Conservation (phyloP, 805 yeast species). For the Schizosaccharomyces cryophilus region DNA sequence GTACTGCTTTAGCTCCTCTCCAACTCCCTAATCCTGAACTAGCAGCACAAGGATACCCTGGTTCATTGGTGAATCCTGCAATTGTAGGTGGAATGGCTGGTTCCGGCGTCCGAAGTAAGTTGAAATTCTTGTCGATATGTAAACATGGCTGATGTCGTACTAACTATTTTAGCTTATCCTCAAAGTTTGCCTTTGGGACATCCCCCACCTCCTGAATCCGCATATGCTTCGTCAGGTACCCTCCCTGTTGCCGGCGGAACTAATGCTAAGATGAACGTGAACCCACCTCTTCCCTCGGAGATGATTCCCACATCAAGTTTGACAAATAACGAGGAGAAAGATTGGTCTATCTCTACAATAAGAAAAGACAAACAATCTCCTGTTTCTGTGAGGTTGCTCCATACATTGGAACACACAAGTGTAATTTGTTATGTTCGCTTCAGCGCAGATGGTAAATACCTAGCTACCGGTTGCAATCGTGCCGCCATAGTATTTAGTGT, state of each 20-base stretch:
- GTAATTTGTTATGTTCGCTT: slow-evolving; percentile 94
- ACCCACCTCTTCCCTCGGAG: not conserved
- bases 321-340: slow-evolving; percentile 20
- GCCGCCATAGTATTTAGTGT: slow-evolving; percentile 87
- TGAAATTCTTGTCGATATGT: not conserved
- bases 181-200: slow-evolving; percentile 10
- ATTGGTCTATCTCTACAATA: slow-evolving; percentile 71
- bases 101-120: not conserved
- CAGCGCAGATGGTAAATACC: slow-evolving; percentile 67
- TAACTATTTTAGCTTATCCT: slow-evolving; percentile 4
- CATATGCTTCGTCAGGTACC: slow-evolving; percentile 5
- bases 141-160: slow-evolving; percentile 8
- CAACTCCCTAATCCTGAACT: not conserved
- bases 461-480: slow-evolving; percentile 93
- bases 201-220: slow-evolving; percentile 9
- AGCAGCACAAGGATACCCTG: not conserved
- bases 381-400: slow-evolving; percentile 69
- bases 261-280: not conserved
- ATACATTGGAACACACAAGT: slow-evolving; percentile 72
- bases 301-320: not conserved
- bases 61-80: not conserved
- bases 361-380: slow-evolving; percentile 45
- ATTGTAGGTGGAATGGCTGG: not conserved
- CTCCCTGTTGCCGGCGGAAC: not conserved
- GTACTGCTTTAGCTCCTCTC: slow-evolving; percentile 7